Evolutionary conservation across 345 rosid species (phyloP), one percentile per base, ranked within the genome.

Genomic region (Laguncularia racemosa): DNA sequence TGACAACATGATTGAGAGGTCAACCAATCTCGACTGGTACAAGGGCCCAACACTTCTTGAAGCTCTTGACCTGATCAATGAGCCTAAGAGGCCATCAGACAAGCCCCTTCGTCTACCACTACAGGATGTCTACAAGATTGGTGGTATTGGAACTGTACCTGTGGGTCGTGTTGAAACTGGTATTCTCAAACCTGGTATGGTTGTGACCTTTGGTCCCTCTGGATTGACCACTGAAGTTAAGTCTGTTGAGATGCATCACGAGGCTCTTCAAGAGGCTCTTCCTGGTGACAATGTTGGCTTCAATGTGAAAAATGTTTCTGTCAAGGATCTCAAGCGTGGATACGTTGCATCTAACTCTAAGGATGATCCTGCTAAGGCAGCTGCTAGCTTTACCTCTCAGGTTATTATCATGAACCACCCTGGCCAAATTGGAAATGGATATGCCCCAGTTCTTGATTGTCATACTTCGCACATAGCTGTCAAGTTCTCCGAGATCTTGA

Each of bases 341-440:
- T 83, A 0, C 8, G 90, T 88, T 38, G 96, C 96, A 12, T 88
- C 96, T 2, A 88, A 88, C 81, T 85, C 96, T 11, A 84, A 88
- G 82, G 95, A 88, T 15, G 96, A 88, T 64, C 96, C 92, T 2
- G 84, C 96, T 43, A 85, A 67, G 81, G 96, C 70, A 12, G 93
- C 96, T 0, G 88, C 88, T 12, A 83, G 50, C 74, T 88, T 88
- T 80, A 85, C 93, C 16, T 61, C 96, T 54, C 96, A 88, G 21
- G 96, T 88, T 23, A 88, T 88, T 61, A 88, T 88, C 84, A 88
- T 88, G 93, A 88, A 88, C 71, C 96, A 88, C 73, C 96, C 96
- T 8, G 96, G 96, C 0, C 96, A 88, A 75, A 88, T 88, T 6
- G 96, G 96, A 55, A 88, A 81, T 1, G 96, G 96, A 0, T 85